Conservation (phyloP, 768 basidiomycete genomes). For the Podaxis carcinomalis region DNA sequence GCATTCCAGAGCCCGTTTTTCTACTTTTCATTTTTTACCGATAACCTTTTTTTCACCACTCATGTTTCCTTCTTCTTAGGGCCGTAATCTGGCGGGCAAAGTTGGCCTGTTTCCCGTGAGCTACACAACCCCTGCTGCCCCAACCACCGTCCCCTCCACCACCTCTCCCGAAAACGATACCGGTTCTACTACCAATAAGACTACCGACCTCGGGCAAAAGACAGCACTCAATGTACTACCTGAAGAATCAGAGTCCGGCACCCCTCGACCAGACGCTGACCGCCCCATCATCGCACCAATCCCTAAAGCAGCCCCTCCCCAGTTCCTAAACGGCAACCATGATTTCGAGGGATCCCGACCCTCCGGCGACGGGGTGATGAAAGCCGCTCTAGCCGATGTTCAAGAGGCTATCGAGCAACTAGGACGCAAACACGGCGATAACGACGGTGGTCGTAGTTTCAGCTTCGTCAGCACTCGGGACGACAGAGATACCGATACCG, state of each 20-base stretch:
- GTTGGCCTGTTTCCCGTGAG: constrained; percentile 89
- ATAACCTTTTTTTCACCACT: neutral
- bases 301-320: constrained; percentile 30
- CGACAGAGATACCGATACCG: constrained; percentile 54
- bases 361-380: constrained; percentile 61
- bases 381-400: constrained; percentile 85
- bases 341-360: constrained; percentile 14
- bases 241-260: constrained; percentile 43
- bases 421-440: constrained; percentile 44
- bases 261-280: constrained; percentile 19
- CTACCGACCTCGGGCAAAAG: neutral
- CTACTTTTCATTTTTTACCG: neutral
- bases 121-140: constrained; percentile 69
- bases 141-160: constrained; percentile 16
- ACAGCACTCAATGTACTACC: constrained; percentile 37
- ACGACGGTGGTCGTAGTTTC: constrained; percentile 64
- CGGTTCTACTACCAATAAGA: neutral
- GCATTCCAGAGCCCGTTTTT: neutral
- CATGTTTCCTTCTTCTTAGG: constrained; percentile 39
- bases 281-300: constrained; percentile 28
- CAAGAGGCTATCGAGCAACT: constrained; percentile 89
- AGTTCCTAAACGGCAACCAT: constrained; percentile 22
- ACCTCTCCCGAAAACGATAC: neutral
- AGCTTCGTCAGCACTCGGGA: constrained; percentile 71
- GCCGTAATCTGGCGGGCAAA: constrained; percentile 76